phyloP scores from a whole-genome alignment of 306 rosid genomes.

The Trifolium repens region DNA sequence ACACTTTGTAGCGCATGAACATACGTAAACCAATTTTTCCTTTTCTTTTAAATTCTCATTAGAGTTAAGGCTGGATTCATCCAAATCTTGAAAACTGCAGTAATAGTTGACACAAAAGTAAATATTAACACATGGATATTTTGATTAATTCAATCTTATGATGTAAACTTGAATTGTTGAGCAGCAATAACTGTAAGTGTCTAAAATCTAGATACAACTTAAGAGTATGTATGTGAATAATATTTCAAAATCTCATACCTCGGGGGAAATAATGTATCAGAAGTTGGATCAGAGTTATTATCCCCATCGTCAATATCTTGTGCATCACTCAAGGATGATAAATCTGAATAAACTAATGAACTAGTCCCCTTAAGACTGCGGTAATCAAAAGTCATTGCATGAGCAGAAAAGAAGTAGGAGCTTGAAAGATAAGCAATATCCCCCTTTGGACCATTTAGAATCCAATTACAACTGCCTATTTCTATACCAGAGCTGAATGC shows the following conservation, averaged over 20 bases:
- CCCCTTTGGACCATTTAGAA: constrained; percentile 68
- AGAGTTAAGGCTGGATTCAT: constrained; percentile 36
- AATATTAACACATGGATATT: constrained; percentile 45
- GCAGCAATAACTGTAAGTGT: neutral
- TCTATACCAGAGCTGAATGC: constrained; percentile 92
- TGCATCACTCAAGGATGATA: constrained; percentile 53
- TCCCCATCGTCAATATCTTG: constrained; percentile 53
- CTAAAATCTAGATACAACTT: constrained; percentile 1
- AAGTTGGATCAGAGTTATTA: constrained; percentile 30
- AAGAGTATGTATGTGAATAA: neutral
- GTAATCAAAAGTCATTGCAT: constrained; percentile 78
- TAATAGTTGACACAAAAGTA: constrained; percentile 27
- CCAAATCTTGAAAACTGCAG: constrained; percentile 49
- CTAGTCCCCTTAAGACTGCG: constrained; percentile 55
- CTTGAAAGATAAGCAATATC: constrained; percentile 73
- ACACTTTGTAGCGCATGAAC: constrained; percentile 62
- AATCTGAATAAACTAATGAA: constrained; percentile 77
- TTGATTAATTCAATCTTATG: constrained; percentile 42
- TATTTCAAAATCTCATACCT: constrained; percentile 50
- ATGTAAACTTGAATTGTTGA: constrained; percentile 36
- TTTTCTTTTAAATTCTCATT: constrained; percentile 64
- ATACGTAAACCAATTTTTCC: constrained; percentile 65
- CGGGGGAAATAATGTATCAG: constrained; percentile 35
- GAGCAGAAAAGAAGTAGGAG: constrained; percentile 72
- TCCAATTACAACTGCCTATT: constrained; percentile 93